Evolutionary conservation across 164 flowering plant species (phyloP).

Genomic region (Vitis labrusca): DNA sequence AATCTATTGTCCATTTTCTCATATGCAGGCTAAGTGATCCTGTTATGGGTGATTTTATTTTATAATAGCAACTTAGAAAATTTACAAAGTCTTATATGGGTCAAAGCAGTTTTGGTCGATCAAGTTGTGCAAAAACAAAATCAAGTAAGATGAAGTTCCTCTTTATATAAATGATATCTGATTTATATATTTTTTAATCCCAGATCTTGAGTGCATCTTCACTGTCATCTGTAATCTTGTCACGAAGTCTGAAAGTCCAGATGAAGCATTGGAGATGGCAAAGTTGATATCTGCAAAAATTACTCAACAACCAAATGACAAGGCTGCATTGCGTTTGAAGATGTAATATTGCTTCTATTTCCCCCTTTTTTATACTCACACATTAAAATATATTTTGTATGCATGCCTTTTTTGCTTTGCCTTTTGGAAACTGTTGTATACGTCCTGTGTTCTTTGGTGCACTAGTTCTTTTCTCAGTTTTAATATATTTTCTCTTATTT

Average conservation of each 20-base stretch:
- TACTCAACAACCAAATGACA: slow-evolving; percentile 71
- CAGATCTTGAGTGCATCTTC: slow-evolving; percentile 89
- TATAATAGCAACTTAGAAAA: too few species aligned
- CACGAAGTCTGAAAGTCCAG: slow-evolving; percentile 63
- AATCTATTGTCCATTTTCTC: background rate
- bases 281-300: slow-evolving; percentile 68
- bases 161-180: background rate
- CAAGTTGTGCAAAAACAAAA: too few species aligned
- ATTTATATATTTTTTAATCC: background rate
- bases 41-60: background rate
- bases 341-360: slow-evolving; percentile 45
- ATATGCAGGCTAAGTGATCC: background rate
- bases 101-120: too few species aligned
- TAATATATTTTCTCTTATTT: too few species aligned
- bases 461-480: too few species aligned
- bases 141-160: too few species aligned
- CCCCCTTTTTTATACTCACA: too few species aligned
- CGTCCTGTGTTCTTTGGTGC: too few species aligned
- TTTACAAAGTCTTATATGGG: too few species aligned
- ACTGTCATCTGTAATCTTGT: slow-evolving; percentile 88
- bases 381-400: too few species aligned
- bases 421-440: too few species aligned
- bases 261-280: slow-evolving; percentile 80
- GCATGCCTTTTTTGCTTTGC: too few species aligned
- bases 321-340: slow-evolving; percentile 85